Base-by-base conservation (phyloP, 768 basidiomycete species). In the Chalciporus sphaerocephalus region DNA sequence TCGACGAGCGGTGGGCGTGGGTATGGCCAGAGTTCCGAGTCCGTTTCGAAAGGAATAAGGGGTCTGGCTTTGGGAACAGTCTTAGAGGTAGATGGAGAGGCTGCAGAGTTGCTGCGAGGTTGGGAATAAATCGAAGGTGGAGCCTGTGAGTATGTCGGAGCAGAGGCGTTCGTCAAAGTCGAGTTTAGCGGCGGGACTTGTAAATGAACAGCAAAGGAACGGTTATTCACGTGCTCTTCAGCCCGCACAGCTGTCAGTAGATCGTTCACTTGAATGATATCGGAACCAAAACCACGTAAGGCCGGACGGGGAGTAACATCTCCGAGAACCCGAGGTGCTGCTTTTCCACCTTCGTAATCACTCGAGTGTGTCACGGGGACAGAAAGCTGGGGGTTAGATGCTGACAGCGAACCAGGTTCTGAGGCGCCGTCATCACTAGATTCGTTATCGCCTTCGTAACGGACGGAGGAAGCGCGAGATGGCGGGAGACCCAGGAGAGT, bases 21-120 rank as follows among this genome's bases (percentile, higher is more conserved):
- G 55, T 85, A 84, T 4, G 86, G 83, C 85, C 85, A 87, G 13
- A 87, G 69, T 25, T 84, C 80, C 7, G 83, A 80, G 48, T 80
- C 79, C 0, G 79, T 66, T 40, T 73, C 75, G 56, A 87, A 87
- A 0, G 85, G 82, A 0, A 83, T 72, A 12, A 83, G 72, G 5
- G 68, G 61, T 30, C 74, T 68, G 36, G 68, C 60, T 32, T 58
- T 65, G 33, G 48, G 56, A 44, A 47, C 45, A 21, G 46, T 48
- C 45, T 54, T 56, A 43, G 48, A 38, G n/a, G 45, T 22, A 18
- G 50, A 53, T 15, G 58, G 30, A 5, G 52, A 30, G 28, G 47
- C 41, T 11, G 21, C 39, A 18, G 47, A 15, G 10, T 43, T 46
- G 9, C 27, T 6, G 36, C 47, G 47, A 1, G 47, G 22, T 37